Evolutionary conservation across 306 rosid species (phyloP).

Genomic region (Arachis stenosperma): DNA sequence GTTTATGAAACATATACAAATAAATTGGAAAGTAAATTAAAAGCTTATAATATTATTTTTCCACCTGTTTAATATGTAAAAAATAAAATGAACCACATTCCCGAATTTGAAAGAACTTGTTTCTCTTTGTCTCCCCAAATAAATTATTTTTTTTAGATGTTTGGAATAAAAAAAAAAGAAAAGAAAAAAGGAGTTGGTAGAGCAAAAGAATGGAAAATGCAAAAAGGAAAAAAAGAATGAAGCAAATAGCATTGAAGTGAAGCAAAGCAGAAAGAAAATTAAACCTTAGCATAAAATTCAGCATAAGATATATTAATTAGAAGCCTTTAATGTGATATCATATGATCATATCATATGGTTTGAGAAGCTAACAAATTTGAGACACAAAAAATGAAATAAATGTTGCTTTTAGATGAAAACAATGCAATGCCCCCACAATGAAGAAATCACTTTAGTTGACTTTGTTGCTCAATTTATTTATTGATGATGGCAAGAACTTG

Average conservation of each 20-base stretch:
- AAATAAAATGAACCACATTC: too few relatives aligned
- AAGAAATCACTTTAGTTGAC: conserved; percentile 34
- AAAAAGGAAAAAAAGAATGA: conserved; percentile 14
- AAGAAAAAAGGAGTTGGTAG: too few relatives aligned
- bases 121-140: neutral
- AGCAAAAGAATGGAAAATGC: too few relatives aligned
- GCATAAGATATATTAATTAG: neutral
- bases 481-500: conserved; percentile 24
- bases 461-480: conserved; percentile 25
- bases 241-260: neutral
- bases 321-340: neutral
- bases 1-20: too few relatives aligned
- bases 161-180: too few relatives aligned
- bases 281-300: conserved; percentile 12
- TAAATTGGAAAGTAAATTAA: too few relatives aligned
- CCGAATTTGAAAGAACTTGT: too few relatives aligned
- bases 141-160: too few relatives aligned
- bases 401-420: conserved; percentile 18
- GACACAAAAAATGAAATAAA: conserved; percentile 23
- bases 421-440: neutral
- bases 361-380: conserved; percentile 26
- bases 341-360: conserved; percentile 7
- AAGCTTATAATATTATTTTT: too few relatives aligned
- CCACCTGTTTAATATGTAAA: too few relatives aligned
- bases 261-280: conserved; percentile 21